These are phyloP conservation scores for Backusella mclennaniae DNA, from an alignment of 192 early-diverging fungal genomes.

Conservation along the genomic window DNA sequence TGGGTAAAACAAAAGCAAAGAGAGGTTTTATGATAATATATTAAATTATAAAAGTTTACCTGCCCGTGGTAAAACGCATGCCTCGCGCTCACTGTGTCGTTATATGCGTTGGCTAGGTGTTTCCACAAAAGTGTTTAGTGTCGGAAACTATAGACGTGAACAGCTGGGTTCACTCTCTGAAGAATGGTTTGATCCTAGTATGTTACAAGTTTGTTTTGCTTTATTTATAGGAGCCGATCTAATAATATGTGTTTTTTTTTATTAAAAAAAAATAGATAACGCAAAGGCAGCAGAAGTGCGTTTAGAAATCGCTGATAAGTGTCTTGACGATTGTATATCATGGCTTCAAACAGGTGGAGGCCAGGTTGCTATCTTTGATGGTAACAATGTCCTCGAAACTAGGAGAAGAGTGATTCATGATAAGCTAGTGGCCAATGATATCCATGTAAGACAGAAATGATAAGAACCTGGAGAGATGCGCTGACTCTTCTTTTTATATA, in stretches of 20 bases:
- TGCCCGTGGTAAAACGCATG: slow-evolving; percentile 93
- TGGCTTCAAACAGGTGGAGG: slow-evolving; percentile 68
- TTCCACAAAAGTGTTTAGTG: slow-evolving; percentile 88
- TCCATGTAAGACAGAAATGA: slow-evolving; percentile 44
- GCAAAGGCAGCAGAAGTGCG: slow-evolving; percentile 43
- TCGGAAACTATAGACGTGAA: slow-evolving; percentile 93
- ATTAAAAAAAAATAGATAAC: slow-evolving; percentile 31
- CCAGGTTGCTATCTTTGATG: slow-evolving; percentile 77
- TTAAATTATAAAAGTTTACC: slow-evolving; percentile 55
- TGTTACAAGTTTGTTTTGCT: neutral
- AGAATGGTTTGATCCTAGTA: slow-evolving; percentile 81
- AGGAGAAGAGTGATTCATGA: slow-evolving; percentile 58
- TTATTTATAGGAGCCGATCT: neutral
- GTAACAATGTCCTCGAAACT: slow-evolving; percentile 66
- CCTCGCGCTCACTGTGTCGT: slow-evolving; percentile 75
- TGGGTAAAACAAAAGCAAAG: slow-evolving; percentile 41
- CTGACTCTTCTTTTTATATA: neutral
- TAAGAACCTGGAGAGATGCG: neutral
- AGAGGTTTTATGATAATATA: neutral
- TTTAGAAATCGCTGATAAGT: slow-evolving; percentile 60
- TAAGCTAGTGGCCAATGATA: slow-evolving; percentile 47
- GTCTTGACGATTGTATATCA: slow-evolving; percentile 66
- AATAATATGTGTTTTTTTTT: neutral
- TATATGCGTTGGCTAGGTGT: slow-evolving; percentile 98
- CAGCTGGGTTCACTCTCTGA: slow-evolving; percentile 64